Percentiles rank a stretch among this genome's conserved stretches.
Evolutionary conservation across 352 stramenopile genomes (phyloP).

Genomic region (Phytopythium chamaehyphon): DNA sequence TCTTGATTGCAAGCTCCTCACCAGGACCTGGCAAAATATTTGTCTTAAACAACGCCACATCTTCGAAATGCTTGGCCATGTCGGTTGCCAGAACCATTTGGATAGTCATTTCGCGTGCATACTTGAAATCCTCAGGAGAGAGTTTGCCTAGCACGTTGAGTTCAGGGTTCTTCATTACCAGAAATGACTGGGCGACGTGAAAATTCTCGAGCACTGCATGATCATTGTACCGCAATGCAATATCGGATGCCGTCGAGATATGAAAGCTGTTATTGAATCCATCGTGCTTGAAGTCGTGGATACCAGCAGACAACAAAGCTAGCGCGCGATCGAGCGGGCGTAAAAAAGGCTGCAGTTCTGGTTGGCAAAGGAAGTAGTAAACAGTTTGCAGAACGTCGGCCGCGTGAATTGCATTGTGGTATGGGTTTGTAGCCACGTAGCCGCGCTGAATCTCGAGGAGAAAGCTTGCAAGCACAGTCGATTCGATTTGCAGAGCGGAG

Average conservation of each 20-base stretch:
- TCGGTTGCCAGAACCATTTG: constrained; percentile 90
- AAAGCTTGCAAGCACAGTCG: constrained; percentile 62
- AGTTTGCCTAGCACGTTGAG: constrained; percentile 82
- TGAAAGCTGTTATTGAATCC: constrained; percentile 91
- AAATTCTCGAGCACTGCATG: constrained; percentile 87
- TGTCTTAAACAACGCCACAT: constrained; percentile 84
- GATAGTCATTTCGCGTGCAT: constrained; percentile 86
- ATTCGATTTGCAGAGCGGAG: constrained; percentile 62
- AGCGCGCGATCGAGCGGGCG: constrained; percentile 70
- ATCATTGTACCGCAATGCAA: constrained; percentile 88
- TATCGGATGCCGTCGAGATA: constrained; percentile 81
- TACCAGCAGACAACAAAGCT: constrained; percentile 68
- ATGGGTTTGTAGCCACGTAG: constrained; percentile 80
- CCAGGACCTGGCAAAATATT: constrained; percentile 68
- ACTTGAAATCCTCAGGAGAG: constrained; percentile 76
- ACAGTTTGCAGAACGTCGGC: constrained; percentile 89
- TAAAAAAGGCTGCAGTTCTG: constrained; percentile 68
- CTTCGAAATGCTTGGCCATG: constrained; percentile 89
- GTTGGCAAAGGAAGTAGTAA: constrained; percentile 81
- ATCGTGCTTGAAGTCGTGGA: constrained; percentile 90
- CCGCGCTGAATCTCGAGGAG: constrained; percentile 80
- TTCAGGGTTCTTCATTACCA: constrained; percentile 88
- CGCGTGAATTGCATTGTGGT: constrained; percentile 89
- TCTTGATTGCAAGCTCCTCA: constrained; percentile 78
- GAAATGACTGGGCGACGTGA: constrained; percentile 85